phyloP scores from a whole-genome alignment of 495 filamentous ascomycete species.

The Hypoxylon subgilvum region DNA sequence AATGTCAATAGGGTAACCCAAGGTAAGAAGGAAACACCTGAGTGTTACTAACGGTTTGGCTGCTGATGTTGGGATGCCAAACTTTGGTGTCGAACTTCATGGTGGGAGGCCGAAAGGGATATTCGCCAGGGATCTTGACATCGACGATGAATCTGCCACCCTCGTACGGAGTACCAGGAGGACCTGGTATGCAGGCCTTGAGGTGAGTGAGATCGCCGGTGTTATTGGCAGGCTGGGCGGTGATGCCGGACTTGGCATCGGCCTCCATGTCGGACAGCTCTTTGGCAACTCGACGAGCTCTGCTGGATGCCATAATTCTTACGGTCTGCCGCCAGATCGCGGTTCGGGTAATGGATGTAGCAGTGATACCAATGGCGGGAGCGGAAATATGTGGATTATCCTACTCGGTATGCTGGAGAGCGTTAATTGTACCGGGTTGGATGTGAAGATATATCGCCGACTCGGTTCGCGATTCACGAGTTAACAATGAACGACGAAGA shows the following conservation, averaged over 20 bases:
- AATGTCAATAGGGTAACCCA: background rate
- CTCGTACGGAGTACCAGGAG: conserved; percentile 92
- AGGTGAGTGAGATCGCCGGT: conserved; percentile 82
- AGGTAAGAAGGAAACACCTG: background rate
- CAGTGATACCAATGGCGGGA: background rate
- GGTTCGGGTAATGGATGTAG: background rate
- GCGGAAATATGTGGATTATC: too few relatives aligned
- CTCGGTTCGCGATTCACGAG: too few relatives aligned
- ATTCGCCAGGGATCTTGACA: conserved; percentile 84
- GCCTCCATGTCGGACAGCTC: conserved; percentile 86
- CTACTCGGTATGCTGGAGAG: too few relatives aligned
- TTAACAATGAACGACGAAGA: too few relatives aligned
- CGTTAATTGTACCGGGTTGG: too few relatives aligned
- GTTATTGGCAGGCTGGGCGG: conserved; percentile 66
- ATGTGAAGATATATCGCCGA: too few relatives aligned
- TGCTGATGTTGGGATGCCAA: conserved; percentile 98
- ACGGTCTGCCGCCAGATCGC: too few relatives aligned
- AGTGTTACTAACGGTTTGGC: conserved; percentile 79
- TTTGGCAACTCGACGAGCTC: conserved; percentile 84
- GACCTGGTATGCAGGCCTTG: conserved; percentile 81
- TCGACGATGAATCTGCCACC: conserved; percentile 84
- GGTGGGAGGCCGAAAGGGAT: conserved; percentile 88
- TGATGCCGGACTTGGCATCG: conserved; percentile 75
- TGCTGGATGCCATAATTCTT: conserved; percentile 72
- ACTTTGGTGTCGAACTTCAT: conserved; percentile 96